Percentiles rank a stretch among this genome's conserved stretches.
phyloP scores from a whole-genome alignment of 139 green algal species.

The Spirogloea muscicola region DNA sequence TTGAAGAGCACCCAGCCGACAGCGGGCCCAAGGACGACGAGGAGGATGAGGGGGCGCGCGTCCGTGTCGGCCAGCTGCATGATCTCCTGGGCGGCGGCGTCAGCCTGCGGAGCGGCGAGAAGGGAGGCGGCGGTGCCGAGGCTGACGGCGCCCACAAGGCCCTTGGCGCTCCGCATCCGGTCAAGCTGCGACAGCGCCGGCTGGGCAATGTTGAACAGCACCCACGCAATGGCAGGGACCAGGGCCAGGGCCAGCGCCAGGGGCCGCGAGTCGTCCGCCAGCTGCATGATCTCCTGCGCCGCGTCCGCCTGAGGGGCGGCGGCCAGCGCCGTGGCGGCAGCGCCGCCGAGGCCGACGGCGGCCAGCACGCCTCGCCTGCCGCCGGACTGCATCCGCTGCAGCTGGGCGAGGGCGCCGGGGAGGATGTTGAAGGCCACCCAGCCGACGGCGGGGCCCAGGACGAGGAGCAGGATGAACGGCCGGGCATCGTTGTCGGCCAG shows the following conservation, averaged over 20 bases:
- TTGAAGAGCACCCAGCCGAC: conserved; percentile 78
- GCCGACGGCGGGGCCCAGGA: conserved; percentile 62
- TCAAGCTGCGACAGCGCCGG: conserved; percentile 62
- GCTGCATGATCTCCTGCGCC: conserved; percentile 30
- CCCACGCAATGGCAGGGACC: conserved; percentile 65
- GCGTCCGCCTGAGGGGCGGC: conserved; percentile 3
- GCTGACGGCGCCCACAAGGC: conserved; percentile 16
- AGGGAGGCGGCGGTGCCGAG: conserved; percentile 30
- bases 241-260: conserved; percentile 54
- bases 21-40: conserved; percentile 55
- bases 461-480: conserved; percentile 51
- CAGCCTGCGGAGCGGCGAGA: not conserved
- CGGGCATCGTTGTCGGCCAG: conserved; percentile 63
- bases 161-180: conserved; percentile 57
- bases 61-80: conserved; percentile 55
- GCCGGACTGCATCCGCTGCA: conserved; percentile 58
- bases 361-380: conserved; percentile 47
- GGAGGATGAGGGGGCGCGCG: conserved; percentile 58
- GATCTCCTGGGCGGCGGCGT: conserved; percentile 34
- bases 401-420: conserved; percentile 58
- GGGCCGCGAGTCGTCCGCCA: conserved; percentile 60
- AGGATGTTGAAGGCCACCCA: conserved; percentile 82
- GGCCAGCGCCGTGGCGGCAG: conserved; percentile 9
- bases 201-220: conserved; percentile 73
- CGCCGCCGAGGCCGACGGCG: conserved; percentile 21